A percentile compares a stretch with the other conserved stretches of the same genome.
These are phyloP conservation scores for Ganoderma sinense DNA, from an alignment of 1,284 basidiomycete species.

Conservation along the genomic window DNA sequence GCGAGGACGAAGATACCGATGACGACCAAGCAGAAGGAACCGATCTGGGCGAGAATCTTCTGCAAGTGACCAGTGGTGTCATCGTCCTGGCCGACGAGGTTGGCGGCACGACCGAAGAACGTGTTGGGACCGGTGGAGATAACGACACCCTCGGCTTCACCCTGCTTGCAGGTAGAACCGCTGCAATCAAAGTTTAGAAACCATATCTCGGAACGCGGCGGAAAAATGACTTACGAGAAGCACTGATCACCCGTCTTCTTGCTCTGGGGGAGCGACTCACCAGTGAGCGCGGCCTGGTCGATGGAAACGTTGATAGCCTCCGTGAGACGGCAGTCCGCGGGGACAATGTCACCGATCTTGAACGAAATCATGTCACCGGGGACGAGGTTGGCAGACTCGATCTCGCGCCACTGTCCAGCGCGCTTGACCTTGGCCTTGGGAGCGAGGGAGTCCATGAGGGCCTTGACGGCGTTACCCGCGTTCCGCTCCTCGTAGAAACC, in stretches of 20 bases:
- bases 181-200: conserved; percentile 46
- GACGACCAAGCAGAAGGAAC: conserved; percentile 93
- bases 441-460: conserved; percentile 98
- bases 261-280: conserved; percentile 91
- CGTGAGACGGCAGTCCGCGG: conserved; percentile 94
- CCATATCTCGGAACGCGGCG: neutral
- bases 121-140: conserved; percentile 97
- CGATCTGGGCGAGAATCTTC: conserved; percentile 96
- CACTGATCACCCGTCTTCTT: conserved; percentile 96
- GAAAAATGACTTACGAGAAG: conserved; percentile 78
- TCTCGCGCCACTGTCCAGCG: conserved; percentile 83
- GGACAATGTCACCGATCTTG: conserved; percentile 98
- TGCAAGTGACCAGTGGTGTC: conserved; percentile 98
- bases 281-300: conserved; percentile 96
- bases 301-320: conserved; percentile 97
- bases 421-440: conserved; percentile 96
- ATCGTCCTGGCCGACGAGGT: conserved; percentile 94
- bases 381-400: conserved; percentile 88
- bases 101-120: conserved; percentile 95
- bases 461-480: conserved; percentile 98
- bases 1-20: conserved; percentile 94
- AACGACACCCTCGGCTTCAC: conserved; percentile 96
- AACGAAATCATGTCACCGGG: conserved; percentile 94
- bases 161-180: conserved; percentile 96
- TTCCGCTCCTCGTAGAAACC: conserved; percentile 99